Evolutionary conservation across 768 basidiomycete species (phyloP), one percentile per base, ranked within the genome.

Genomic region (Lactarius akahatsu): DNA sequence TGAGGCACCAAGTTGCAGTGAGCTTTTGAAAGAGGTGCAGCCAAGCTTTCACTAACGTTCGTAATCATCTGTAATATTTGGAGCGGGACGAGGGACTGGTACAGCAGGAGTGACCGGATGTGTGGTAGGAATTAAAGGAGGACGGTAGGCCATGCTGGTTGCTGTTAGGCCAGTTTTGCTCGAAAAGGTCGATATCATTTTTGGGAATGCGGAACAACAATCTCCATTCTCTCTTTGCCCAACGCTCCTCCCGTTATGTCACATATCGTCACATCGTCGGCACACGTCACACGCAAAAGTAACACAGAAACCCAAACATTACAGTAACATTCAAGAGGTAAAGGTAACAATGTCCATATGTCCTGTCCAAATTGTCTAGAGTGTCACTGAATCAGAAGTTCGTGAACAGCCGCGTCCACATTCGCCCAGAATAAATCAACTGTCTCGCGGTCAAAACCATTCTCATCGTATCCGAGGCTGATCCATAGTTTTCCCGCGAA

Each of bases 391-490:
- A 79, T 69, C 66, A 93, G 74, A 64, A 90, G 82, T 70, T 90
- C 86, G 41, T 86, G 80, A 3, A 89, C 81, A 26, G 82, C 81
- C 0, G 71, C 72, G 56, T 86, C 70, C 10, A 89, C 77, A 69
- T 86, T 85, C 26, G 75, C 73, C 91, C 92, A 94, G 77, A 90
- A 93, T 32, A 69, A 68, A 60, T 87, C 82, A 30, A 92, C 85
- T 4, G 79, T 77, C 1, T 80, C 84, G 47, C 80, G 78, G 34
- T 87, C 83, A 73, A 91, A 92, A 0, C 89, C 91, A 72, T 90
- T 90, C 69, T 82, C 79, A 72, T 94, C 92, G 74, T 91, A 92
- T 0, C 90, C 90, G 36, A 94, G 79, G 69, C 88, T 91, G 41
- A 94, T 73, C 89, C 89, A 93, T 20, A 94, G 75, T 75, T 86